Conservation (phyloP, 352 stramenopile genomes). For the Pythium dissotocum region DNA sequence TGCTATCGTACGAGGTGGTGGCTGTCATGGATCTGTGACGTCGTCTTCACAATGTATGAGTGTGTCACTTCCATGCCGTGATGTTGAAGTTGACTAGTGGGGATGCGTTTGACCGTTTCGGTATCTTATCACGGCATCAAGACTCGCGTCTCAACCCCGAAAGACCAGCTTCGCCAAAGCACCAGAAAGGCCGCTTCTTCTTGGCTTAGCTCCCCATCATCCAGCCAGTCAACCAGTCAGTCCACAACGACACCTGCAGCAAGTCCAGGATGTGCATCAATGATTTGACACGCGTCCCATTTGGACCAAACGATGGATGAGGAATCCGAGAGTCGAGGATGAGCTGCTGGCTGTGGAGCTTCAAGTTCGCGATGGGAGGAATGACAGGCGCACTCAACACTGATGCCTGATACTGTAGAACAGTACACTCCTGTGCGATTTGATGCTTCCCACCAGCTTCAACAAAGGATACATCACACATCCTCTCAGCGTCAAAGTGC, state of each 20-base stretch:
- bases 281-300: neutral
- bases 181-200: neutral
- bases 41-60: neutral
- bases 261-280: neutral
- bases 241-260: neutral
- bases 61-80: neutral
- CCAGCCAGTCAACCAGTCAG: neutral
- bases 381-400: neutral
- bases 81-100: neutral
- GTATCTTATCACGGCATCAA: neutral
- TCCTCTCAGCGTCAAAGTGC: neutral
- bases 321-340: too few species aligned
- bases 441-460: slow-evolving; percentile 3
- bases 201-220: neutral
- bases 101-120: slow-evolving; percentile 1
- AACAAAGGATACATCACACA: neutral
- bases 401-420: neutral
- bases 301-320: too few species aligned
- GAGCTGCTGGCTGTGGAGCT: too few species aligned
- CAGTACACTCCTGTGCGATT: neutral
- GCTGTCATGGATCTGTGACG: neutral
- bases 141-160: neutral
- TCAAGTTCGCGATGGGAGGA: neutral
- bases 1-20: neutral
- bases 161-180: neutral